Evolutionary conservation across 2,329 filamentous ascomycete genomes (phyloP).

Genomic region (Botrytis fabae): DNA sequence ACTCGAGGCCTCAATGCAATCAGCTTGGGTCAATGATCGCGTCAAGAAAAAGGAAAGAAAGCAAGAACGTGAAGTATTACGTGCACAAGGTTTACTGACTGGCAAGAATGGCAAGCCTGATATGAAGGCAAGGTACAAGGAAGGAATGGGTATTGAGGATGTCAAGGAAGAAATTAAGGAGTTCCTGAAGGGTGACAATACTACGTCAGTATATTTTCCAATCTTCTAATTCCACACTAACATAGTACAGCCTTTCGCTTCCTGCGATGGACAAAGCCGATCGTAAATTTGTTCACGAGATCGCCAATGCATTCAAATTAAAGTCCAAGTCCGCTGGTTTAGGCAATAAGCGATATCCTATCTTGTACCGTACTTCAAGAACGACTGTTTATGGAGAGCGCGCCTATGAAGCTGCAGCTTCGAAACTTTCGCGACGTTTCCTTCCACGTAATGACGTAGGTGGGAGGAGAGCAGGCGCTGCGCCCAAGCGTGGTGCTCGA

Average conservation of each 20-base stretch:
- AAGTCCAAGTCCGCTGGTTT: constrained; percentile 82
- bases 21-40: constrained; percentile 66
- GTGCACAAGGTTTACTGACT: constrained; percentile 65
- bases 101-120: constrained; percentile 53
- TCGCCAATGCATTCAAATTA: constrained; percentile 73
- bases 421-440: constrained; percentile 53
- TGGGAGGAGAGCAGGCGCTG: constrained; percentile 37
- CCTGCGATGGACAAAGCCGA: constrained; percentile 81
- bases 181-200: constrained; percentile 65
- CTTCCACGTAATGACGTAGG: constrained; percentile 54
- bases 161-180: constrained; percentile 69
- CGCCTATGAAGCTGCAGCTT: constrained; percentile 52
- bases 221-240: constrained; percentile 23
- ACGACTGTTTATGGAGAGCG: constrained; percentile 63
- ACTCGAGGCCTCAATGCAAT: constrained; percentile 58
- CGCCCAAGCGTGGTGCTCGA: constrained; percentile 41
- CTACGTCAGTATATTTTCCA: constrained; percentile 55
- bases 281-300: constrained; percentile 76
- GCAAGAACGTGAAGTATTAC: constrained; percentile 66
- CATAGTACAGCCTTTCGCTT: constrained; percentile 61
- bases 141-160: constrained; percentile 69
- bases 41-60: constrained; percentile 71
- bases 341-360: constrained; percentile 70
- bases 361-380: constrained; percentile 70
- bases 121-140: constrained; percentile 68